These are phyloP conservation scores for Candida arabinofermentans DNA, from an alignment of 805 yeast species.

Conservation along the genomic window DNA sequence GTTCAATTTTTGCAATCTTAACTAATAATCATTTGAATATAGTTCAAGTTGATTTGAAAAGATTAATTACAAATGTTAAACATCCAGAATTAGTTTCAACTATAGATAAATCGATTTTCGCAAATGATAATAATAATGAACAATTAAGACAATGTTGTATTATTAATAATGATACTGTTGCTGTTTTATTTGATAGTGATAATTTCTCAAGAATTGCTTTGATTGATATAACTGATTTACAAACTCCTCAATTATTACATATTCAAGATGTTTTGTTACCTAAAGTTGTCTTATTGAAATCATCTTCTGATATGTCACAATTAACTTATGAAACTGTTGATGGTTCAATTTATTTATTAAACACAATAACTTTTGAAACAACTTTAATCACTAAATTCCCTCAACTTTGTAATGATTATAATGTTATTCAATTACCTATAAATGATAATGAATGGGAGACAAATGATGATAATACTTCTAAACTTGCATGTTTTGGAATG, in stretches of 20 bases:
- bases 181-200: conserved; percentile 56
- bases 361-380: conserved; percentile 27
- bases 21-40: conserved; percentile 43
- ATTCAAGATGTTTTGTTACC: conserved; percentile 45
- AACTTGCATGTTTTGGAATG: conserved; percentile 60
- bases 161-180: conserved; percentile 46
- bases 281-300: conserved; percentile 49
- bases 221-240: conserved; percentile 41
- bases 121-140: no score
- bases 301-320: conserved; percentile 47
- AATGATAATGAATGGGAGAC: no score
- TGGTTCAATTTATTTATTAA: conserved; percentile 50
- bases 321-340: conserved; percentile 60
- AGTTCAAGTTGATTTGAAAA: conserved; percentile 42
- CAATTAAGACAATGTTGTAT: conserved; percentile 62
- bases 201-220: conserved; percentile 47
- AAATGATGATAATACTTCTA: conserved; percentile 12
- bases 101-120: conserved; percentile 31
- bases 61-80: conserved; percentile 40
- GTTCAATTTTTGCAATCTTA: conserved; percentile 54
- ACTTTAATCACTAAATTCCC: conserved; percentile 52
- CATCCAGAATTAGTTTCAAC: conserved; percentile 40
- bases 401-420: conserved; percentile 61
- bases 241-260: conserved; percentile 38
- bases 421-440: conserved; percentile 34